Base-by-base conservation (phyloP, 1,284 basidiomycete species). In the Marasmius fiardii region DNA sequence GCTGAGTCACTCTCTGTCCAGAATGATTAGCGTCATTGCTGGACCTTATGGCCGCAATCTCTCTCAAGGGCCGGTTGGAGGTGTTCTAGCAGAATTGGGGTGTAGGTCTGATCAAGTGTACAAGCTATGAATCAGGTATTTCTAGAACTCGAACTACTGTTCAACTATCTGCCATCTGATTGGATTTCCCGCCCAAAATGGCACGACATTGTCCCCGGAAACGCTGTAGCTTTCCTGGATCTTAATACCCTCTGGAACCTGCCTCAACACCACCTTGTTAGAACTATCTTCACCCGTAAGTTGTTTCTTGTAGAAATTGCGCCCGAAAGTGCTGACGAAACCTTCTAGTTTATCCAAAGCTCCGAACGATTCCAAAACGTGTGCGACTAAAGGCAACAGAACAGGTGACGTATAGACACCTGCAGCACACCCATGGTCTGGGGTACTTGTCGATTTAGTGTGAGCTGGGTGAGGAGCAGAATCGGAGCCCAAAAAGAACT, bases 401-500 rank as follows among this genome's bases (percentile, higher is more conserved):
- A 95, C 87, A 1, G 92, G 89, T 1, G 90, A 92, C 0, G 95
- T 97, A 71, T 97, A 98, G 56, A 98, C 85, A 0, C 95, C 95
- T 2, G 95, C 95, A 0, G 95, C 94, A 70, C 95, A 98, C 5
- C 85, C 78, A 37, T 85, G 80, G n/a, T 74, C 71, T 3, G 92
- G 87, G 2, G 85, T 79, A 56, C 87, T 84, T 6, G 82, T 86
- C 14, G 92, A 83, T 73, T 99, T 99, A 57, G 79, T 79, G n/a
- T 79, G 71, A 10, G 86, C 78, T 1, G 92, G 88, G 71, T 99
- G 97, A 24, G 97, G 97, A 1, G 97, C 97, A 31, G 92, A 95
- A 73, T 99, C 97, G 18, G 94, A 97, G 16, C 97, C 97, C 47
- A 99, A 80, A 84, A 99, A 99, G 76, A 99, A 99, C 56, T 93